Base-by-base conservation (phyloP, 257 asterid genomes). In the Cinchona pubescens region DNA sequence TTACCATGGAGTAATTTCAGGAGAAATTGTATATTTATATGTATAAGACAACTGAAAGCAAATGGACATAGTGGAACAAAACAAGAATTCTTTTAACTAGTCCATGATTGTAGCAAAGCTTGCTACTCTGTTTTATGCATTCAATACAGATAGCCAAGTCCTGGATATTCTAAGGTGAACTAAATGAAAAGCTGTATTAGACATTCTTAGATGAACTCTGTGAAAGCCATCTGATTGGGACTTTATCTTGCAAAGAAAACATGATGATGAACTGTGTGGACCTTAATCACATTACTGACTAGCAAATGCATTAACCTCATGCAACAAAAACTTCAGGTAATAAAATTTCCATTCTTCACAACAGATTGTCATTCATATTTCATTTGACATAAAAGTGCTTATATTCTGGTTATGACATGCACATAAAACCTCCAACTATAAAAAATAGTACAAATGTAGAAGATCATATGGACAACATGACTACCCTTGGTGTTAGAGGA, bases 401-500 rank as follows among this genome's bases (percentile, higher is more conserved):
- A 27, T 0, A 7, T 35, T 65, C 48, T 37, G 16, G 29, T 35
- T 18, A 13, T 4, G 48, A 65, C 70, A 37, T 59, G 37, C 19
- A 59, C 19, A 64, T 30, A 23, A n/a, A 38, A 42, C 18, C 23
- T 30, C 10, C 19, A 34, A 48, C 56, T 13, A 35, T 18, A 74
- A 62, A 40, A 37, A 0, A n/a, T 10, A 18, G 18, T 74, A 45
- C 19, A 45, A 12, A 11, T 48, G 2, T n/a, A 15, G 19, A 42
- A 40, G 76, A 49, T 19, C 59, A 59, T 29, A 16, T 8, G 48
- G 75, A 73, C 58, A 78, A 51, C 77, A 74, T 29, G 72, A 73
- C 75, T 90, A 91, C 99, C 97, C 89, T 93, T 40, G 98, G 98
- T 73, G 96, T 81, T 72, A 37, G 16, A 81, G 96, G 97, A 82